Percentiles rank a stretch among this genome's conserved stretches.
These are phyloP conservation scores for Bassia scoparia DNA, from an alignment of 148 eudicot species.

Conservation along the genomic window DNA sequence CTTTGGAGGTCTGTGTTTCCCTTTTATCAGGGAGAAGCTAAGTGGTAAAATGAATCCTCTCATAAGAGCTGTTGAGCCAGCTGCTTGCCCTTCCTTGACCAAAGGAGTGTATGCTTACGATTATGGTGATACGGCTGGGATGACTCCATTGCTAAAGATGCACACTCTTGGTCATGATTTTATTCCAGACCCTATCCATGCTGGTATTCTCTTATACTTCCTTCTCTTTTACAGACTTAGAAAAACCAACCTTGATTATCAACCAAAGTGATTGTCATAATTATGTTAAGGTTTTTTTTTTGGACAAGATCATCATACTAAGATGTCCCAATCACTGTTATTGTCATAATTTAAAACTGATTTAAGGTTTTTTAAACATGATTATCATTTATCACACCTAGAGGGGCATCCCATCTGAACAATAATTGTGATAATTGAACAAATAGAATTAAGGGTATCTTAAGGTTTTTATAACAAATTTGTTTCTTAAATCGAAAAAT, in stretches of 20 bases:
- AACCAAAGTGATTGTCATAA: not conserved
- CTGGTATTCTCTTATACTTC: conserved; percentile 41
- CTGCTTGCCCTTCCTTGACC: conserved; percentile 90
- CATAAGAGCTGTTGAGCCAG: conserved; percentile 84
- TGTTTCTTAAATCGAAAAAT: not conserved
- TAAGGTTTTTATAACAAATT: not conserved
- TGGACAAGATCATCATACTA: not conserved
- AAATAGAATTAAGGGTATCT: not conserved
- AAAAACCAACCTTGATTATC: not conserved
- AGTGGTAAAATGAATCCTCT: conserved; percentile 77
- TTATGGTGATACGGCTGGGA: conserved; percentile 89
- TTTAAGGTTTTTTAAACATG: too few relatives aligned
- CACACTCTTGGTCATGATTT: conserved; percentile 97
- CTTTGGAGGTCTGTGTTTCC: conserved; percentile 84
- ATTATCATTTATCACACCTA: too few relatives aligned
- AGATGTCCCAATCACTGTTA: not conserved
- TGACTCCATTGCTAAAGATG: conserved; percentile 98
- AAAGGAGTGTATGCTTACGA: conserved; percentile 93
- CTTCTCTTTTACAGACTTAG: not conserved
- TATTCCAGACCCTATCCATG: conserved; percentile 96
- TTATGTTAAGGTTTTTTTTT: not conserved
- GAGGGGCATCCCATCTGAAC: not conserved
- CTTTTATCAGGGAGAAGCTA: conserved; percentile 81
- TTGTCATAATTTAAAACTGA: too few relatives aligned
- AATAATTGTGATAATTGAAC: not conserved